Conservation (phyloP, 2,329 filamentous ascomycete genomes). For the Colletotrichum cordylinicola region DNA sequence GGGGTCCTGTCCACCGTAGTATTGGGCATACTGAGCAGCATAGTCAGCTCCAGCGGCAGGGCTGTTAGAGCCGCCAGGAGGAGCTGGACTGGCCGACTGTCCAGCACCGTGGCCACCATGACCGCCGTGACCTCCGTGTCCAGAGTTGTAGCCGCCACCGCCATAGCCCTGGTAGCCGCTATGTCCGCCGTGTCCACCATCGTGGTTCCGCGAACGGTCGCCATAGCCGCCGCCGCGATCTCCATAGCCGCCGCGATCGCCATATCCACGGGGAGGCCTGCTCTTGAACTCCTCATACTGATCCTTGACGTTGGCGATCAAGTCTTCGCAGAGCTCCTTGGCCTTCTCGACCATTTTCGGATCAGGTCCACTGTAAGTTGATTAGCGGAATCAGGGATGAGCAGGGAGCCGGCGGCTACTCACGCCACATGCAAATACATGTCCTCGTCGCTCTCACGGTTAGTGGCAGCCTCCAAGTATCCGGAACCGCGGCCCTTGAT, state of each 20-base stretch:
- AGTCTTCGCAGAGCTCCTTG: constrained; percentile 86
- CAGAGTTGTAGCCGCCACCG: constrained; percentile 17
- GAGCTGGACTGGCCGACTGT: constrained; percentile 29
- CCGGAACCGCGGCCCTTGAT: constrained; percentile 97
- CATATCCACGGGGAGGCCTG: constrained; percentile 72
- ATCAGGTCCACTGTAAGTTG: constrained; percentile 75
- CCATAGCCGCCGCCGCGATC: constrained; percentile 43
- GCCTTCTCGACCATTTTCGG: constrained; percentile 84
- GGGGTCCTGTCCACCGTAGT: constrained; percentile 78
- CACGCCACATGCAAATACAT: constrained; percentile 99
- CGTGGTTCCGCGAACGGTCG: constrained; percentile 44
- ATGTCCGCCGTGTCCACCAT: constrained; percentile 40
- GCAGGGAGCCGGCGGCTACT: background rate
- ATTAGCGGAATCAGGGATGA: constrained; percentile 34
- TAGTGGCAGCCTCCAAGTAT: constrained; percentile 89
- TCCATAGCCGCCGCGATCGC: constrained; percentile 42
- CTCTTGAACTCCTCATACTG: constrained; percentile 93
- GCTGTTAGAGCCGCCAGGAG: constrained; percentile 37
- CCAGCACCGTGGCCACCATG: constrained; percentile 22
- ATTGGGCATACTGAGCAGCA: constrained; percentile 82
- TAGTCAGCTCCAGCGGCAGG: constrained; percentile 62
- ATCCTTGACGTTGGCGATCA: constrained; percentile 84
- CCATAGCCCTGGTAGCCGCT: constrained; percentile 41
- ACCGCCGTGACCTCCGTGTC: constrained; percentile 36
- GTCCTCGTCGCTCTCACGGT: constrained; percentile 88